Percentiles rank a stretch among this genome's conserved stretches.
Evolutionary conservation across 495 filamentous ascomycete species (phyloP).

Genomic region (Geoglossum glabrum): DNA sequence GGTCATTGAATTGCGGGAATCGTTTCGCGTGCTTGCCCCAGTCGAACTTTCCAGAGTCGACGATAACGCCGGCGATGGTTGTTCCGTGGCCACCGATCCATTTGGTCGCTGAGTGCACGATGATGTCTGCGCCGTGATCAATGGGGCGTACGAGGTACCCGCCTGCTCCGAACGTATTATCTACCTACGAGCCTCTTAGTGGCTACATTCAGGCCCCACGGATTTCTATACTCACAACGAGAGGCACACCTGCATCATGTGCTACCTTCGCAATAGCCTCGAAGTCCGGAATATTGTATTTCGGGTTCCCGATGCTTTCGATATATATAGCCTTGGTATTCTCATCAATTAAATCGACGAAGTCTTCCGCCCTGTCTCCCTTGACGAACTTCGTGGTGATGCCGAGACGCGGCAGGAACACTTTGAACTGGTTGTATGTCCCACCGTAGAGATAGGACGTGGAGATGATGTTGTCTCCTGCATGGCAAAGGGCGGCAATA

Average conservation of each 20-base stretch:
- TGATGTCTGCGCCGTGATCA: constrained; percentile 74
- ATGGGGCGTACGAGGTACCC: constrained; percentile 83
- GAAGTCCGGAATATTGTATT: constrained; percentile 84
- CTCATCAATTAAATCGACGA: constrained; percentile 75
- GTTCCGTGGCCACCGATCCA: constrained; percentile 98
- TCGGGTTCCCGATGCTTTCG: constrained; percentile 89
- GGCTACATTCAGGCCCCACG: background rate
- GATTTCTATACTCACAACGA: constrained; percentile 41
- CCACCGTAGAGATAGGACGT: constrained; percentile 90
- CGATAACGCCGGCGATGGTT: constrained; percentile 74
- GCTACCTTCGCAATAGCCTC: constrained; percentile 64
- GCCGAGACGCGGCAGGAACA: constrained; percentile 67
- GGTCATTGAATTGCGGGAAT: constrained; percentile 89
- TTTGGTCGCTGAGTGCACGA: constrained; percentile 92
- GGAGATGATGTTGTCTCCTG: constrained; percentile 88
- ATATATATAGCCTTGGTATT: constrained; percentile 93
- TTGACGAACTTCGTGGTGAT: constrained; percentile 80
- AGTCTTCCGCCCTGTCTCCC: constrained; percentile 66
- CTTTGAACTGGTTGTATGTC: constrained; percentile 97
- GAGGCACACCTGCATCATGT: constrained; percentile 61
- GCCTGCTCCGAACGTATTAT: constrained; percentile 96
- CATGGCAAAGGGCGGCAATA: constrained; percentile 59
- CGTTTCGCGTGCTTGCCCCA: constrained; percentile 77
- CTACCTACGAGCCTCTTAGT: constrained; percentile 31
- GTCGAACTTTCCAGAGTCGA: constrained; percentile 91